Percentiles rank a stretch among this genome's conserved stretches.
Conservation (phyloP, 768 basidiomycete species). For the Lactarius vividus region DNA sequence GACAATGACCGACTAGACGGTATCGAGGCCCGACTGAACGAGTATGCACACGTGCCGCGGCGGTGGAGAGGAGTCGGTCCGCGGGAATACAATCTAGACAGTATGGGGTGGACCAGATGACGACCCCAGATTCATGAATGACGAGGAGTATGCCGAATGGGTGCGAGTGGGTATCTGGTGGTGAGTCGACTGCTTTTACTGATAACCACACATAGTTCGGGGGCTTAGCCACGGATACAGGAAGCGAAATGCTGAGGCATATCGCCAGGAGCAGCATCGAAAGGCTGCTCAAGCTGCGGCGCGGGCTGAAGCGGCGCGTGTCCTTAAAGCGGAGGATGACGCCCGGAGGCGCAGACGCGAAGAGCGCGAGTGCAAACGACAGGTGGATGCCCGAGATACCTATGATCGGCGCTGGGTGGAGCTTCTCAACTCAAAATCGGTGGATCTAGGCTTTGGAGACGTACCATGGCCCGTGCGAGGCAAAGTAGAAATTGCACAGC, state of each 20-base stretch:
- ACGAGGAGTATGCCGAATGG: conserved; percentile 89
- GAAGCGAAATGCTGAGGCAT: conserved; percentile 65
- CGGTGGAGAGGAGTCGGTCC: conserved; percentile 55
- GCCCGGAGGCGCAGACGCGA: conserved; percentile 48
- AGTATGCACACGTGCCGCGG: conserved; percentile 68
- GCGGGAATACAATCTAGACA: conserved; percentile 44
- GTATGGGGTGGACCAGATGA: conserved; percentile 30
- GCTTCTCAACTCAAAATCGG: conserved; percentile 35
- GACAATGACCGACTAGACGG: conserved; percentile 68
- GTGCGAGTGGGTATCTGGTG: conserved; percentile 83
- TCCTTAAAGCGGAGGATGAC: conserved; percentile 52
- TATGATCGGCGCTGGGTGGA: conserved; percentile 54
- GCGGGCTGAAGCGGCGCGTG: conserved; percentile 50
- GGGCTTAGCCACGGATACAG: conserved; percentile 37
- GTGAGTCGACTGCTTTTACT: conserved; percentile 37
- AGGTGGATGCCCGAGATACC: conserved; percentile 49
- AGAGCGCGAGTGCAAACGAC: conserved; percentile 45
- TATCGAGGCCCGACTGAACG: conserved; percentile 61
- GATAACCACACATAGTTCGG: conserved; percentile 12
- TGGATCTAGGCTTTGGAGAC: conserved; percentile 43
- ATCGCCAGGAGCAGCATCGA: conserved; percentile 56
- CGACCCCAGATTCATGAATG: conserved; percentile 60
- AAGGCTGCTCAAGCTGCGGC: conserved; percentile 54
- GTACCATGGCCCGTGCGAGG: conserved; percentile 61
- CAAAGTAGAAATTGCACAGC: conserved; percentile 30